Percentiles rank a stretch among this genome's conserved stretches.
Evolutionary conservation across 495 filamentous ascomycete genomes (phyloP).

Genomic region (Podospora tetraspora): DNA sequence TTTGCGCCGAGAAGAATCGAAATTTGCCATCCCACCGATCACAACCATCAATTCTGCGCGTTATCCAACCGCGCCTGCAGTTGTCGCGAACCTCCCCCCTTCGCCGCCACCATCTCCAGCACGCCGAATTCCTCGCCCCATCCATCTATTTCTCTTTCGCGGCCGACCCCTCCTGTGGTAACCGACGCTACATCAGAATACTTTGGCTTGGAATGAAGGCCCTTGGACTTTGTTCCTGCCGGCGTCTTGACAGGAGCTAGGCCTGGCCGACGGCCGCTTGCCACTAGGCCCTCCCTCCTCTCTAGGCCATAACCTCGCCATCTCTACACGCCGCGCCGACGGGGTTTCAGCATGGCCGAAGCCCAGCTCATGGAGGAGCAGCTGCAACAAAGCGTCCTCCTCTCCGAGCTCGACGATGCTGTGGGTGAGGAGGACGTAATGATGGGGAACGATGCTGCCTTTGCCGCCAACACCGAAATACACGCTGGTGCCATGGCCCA

Average conservation of each 20-base stretch:
- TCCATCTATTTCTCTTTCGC: background rate
- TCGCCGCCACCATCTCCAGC: constrained; percentile 1
- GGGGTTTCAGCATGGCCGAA: constrained; percentile 35
- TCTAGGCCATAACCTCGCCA: background rate
- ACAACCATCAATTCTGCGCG: constrained; percentile 8
- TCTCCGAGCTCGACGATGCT: constrained; percentile 39
- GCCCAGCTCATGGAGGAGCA: constrained; percentile 48
- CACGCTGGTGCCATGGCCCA: constrained; percentile 49
- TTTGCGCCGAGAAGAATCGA: background rate
- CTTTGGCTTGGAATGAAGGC: constrained; percentile 23
- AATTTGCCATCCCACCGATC: background rate
- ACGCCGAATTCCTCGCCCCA: constrained; percentile 5
- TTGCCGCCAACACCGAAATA: constrained; percentile 31
- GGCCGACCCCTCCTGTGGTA: background rate
- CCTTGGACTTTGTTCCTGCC: background rate
- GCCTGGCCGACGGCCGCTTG: constrained; percentile 14
- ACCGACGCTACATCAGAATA: background rate
- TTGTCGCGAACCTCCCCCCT: constrained; percentile 5
- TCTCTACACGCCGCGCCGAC: background rate
- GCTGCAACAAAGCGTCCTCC: constrained; percentile 44
- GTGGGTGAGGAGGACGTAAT: constrained; percentile 31
- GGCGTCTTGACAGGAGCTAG: constrained; percentile 20
- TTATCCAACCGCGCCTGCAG: background rate
- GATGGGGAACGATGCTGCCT: constrained; percentile 34
- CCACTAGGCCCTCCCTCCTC: constrained; percentile 16